Base-by-base conservation (phyloP, 2,329 filamentous ascomycete species). In the Cladorrhinum sp. region DNA sequence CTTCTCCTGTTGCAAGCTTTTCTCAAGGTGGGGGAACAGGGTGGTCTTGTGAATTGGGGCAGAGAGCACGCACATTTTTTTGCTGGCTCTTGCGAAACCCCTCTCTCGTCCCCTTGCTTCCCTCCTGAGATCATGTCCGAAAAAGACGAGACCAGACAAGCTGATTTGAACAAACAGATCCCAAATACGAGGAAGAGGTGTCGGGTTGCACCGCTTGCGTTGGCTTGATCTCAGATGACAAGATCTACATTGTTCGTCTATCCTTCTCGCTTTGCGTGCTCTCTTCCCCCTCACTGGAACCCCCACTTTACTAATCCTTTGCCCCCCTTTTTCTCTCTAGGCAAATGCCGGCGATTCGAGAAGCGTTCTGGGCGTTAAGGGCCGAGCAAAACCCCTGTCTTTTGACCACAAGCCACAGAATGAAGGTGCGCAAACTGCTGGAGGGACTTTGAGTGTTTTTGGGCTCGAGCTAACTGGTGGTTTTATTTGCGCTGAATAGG, bases 331-430 rank as follows among this genome's bases (percentile, higher is more conserved):
- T 64, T 58, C 64, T 55, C 58, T 59, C 58, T 69, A 99, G 95
- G 95, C 92, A 72, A 99, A 99, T 75, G 92, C 95, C 65, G 95
- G 95, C 73, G 95, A 99, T 76, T 99, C 95, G 65, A 87, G 95
- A 80, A 91, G 89, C 73, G 95, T 99, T 24, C 79, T 99, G 67
- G 95, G 95, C 70, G 92, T 99, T 72, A 99, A 98, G 80, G 95
- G 95, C 67, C 86, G 95, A 71, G 95, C 95, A 68, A 99, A 98
- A 80, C 95, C 95, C 57, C 83, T 99, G 63, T 99, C 95, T n/a
- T 96, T 96, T 73, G 95, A 99, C 75, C 95, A 99, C 82, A 99
- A 99, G 80, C 95, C 95, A 48, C 93, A 97, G 76, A 97, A 98
- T 69, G 95, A 99, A 84, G 91, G 92, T 96, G 73, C 61, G 81